Percentiles rank a stretch among this genome's conserved stretches.
Conservation (phyloP, 2,329 filamentous ascomycete genomes). For the Ophiostoma perfectum region DNA sequence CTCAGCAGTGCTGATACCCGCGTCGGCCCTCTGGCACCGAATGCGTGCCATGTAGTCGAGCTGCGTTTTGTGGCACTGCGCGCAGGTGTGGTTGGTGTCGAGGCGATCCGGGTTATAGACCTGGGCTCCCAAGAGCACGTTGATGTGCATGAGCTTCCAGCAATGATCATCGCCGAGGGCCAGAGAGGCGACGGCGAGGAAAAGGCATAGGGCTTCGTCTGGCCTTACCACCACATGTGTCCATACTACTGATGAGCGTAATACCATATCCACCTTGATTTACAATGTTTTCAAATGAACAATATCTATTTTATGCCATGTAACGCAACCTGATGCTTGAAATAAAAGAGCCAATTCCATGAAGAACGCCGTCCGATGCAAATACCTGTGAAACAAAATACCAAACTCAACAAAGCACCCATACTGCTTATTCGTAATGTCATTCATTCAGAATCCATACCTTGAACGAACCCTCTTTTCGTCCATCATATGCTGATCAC, state of each 20-base stretch:
- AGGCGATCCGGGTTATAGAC: constrained; percentile 68
- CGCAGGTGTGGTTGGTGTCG: constrained; percentile 63
- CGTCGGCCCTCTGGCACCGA: constrained; percentile 65
- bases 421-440: neutral
- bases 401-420: neutral
- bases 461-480: too few species aligned
- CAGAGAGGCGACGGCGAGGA: constrained; percentile 27
- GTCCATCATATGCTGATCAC: constrained; percentile 14
- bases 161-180: constrained; percentile 49
- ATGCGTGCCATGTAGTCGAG: constrained; percentile 68
- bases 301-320: constrained; percentile 1
- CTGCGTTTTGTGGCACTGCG: constrained; percentile 65
- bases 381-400: constrained; percentile 2
- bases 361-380: constrained; percentile 19
- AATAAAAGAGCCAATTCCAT: neutral
- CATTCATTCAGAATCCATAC: neutral
- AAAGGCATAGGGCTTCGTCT: neutral
- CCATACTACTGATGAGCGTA: neutral
- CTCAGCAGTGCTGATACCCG: constrained; percentile 66
- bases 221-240: neutral
- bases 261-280: neutral
- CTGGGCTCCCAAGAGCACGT: constrained; percentile 69
- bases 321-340: neutral
- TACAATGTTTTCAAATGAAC: neutral
- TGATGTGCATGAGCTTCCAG: constrained; percentile 69